Evolutionary conservation across 2,329 filamentous ascomycete genomes (phyloP), one percentile per base, ranked within the genome.

Genomic region (Colletotrichum sp.): DNA sequence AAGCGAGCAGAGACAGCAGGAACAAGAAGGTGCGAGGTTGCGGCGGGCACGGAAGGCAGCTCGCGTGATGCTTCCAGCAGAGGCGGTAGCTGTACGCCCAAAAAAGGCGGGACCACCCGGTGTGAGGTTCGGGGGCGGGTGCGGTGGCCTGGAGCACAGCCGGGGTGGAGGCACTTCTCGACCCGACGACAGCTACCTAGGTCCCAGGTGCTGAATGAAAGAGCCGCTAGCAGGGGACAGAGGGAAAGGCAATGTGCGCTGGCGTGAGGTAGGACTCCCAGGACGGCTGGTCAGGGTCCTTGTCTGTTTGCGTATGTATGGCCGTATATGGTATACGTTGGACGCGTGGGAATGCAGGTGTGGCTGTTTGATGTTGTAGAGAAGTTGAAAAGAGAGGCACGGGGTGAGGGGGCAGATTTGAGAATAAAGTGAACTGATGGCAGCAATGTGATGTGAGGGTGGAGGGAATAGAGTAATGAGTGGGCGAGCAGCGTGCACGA

Each of bases 51-150:
- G 72, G 65, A 59, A 73, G 70, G 51, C 31, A 68, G 70, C 72
- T 74, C 72, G 72, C 70, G 72, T 74, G 72, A 74, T 73, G 72
- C 33, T 74, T 61, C 69, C 70, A 73, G 72, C 64, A 15, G 43
- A 27, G 31, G 66, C 65, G 69, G 47, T 47, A 68, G 64, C 69
- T 74, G 33, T 69, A 55, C 15, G 69, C 69, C 65, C 58, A 38
- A 0, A 73, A 73, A 65, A 73, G 64, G 72, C 69, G 58, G 72
- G 64, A 65, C 64, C 64, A 47, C 63, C 72, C 54, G 72, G 59
- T 59, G 72, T 74, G 69, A 72, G 62, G 55, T 72, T 74, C 43
- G 29, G 62, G 63, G 71, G 57, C 63, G 72, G 72, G 57, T 74
- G 63, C 68, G 55, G 67, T 73, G 71, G 66, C 54, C 51, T 73